Percentiles rank a stretch among this genome's conserved stretches.
phyloP scores from a whole-genome alignment of 1,284 basidiomycete species.

The Xerocomus alliaceus region DNA sequence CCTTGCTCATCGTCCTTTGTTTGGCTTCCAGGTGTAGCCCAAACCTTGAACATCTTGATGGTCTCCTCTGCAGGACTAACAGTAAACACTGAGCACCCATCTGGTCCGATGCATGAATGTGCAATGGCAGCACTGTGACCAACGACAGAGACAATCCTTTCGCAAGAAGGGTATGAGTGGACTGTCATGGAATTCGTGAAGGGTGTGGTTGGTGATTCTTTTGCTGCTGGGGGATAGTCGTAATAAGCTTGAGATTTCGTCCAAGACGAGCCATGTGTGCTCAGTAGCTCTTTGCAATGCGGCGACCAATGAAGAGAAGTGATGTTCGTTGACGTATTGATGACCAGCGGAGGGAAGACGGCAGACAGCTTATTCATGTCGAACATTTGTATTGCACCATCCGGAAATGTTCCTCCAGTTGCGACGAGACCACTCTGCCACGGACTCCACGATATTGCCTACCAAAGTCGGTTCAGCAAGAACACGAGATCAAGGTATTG shows the following conservation, averaged over 20 bases:
- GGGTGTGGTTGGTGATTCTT: constrained; percentile 31
- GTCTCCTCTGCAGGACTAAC: constrained; percentile 49
- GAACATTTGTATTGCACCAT: constrained; percentile 86
- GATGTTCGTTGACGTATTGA: constrained; percentile 67
- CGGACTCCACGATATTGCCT: constrained; percentile 92
- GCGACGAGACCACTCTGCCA: constrained; percentile 88
- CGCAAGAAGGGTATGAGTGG: constrained; percentile 60
- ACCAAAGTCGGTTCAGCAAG: constrained; percentile 8
- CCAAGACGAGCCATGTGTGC: constrained; percentile 74
- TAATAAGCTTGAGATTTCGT: constrained; percentile 30
- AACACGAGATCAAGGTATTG: not conserved
- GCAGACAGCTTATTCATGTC: constrained; percentile 56
- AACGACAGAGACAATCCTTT: constrained; percentile 40
- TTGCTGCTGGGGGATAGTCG: constrained; percentile 23
- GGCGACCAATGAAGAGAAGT: constrained; percentile 86
- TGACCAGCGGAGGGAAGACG: constrained; percentile 34
- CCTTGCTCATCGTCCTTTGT: constrained; percentile 30
- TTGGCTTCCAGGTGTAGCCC: constrained; percentile 33
- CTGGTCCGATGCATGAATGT: constrained; percentile 44
- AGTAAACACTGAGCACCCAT: constrained; percentile 50
- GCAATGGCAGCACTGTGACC: constrained; percentile 39
- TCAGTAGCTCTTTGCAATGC: constrained; percentile 88
- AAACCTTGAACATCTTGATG: constrained; percentile 46
- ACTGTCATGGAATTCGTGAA: constrained; percentile 58
- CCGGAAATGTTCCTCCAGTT: constrained; percentile 77